Base-by-base conservation (phyloP, 1,139 yeast genomes). In the Geotrichum klebahnii region DNA sequence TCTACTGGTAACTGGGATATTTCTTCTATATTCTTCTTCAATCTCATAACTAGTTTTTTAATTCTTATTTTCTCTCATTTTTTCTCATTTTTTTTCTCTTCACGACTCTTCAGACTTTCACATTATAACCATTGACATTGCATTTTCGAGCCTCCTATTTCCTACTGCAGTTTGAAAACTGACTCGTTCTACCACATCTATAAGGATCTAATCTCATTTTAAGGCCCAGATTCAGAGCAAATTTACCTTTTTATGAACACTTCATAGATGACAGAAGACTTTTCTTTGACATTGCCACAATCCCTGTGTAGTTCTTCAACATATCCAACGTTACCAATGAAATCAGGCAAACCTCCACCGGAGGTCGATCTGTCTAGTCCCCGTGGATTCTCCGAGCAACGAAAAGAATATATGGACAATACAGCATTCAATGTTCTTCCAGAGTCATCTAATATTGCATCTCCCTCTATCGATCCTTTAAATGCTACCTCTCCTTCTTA, bases 321-420 rank as follows among this genome's bases (percentile, higher is more conserved):
- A n/a, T n/a, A n/a, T n/a, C n/a, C n/a, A n/a, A n/a, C n/a, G n/a
- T 35, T 14, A 1, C 17, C 40, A 5, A 43, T 43, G 46, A 36
- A 36, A 34, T 39, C 31, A n/a, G 39, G 23, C 8, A 26, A 34
- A 16, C 46, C 46, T 26, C 46, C 39, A 19, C 40, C 34, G 24
- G 32, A 6, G 20, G 5, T 26, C 17, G 34, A 24, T 12, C 40
- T n/a, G 8, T 17, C 46, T 5, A 6, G 10, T 14, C 14, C n/a
- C 12, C 22, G 14, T 31, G 38, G 28, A 22, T 14, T 29, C 28
- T n/a, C 38, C 6, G 14, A 33, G n/a, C n/a, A n/a, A n/a, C n/a
- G n/a, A n/a, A n/a, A n/a, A n/a, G n/a, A n/a, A n/a, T n/a, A n/a
- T n/a, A n/a, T n/a, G n/a, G n/a, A n/a, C n/a, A n/a, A n/a, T n/a